Evolutionary conservation across 108 stramenopile genomes (phyloP).

Genomic region (Skeletonema potamos): DNA sequence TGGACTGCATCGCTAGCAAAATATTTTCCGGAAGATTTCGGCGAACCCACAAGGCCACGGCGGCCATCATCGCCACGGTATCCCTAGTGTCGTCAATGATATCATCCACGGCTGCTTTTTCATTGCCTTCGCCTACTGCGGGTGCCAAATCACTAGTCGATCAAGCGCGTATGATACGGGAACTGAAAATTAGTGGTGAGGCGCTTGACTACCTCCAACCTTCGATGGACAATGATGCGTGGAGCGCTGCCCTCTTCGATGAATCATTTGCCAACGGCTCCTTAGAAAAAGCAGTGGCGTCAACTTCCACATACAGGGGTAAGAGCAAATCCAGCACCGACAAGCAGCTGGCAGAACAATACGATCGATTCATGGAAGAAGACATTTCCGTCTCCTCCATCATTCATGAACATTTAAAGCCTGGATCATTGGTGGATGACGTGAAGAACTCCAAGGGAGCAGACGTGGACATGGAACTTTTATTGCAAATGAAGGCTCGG

Average conservation of each 20-base stretch:
- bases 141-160: neutral
- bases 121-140: neutral
- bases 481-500: conserved; percentile 21
- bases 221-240: conserved; percentile 27
- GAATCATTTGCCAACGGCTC: conserved; percentile 10
- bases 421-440: conserved; percentile 19
- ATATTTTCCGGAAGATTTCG: neutral
- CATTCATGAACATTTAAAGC: conserved; percentile 9
- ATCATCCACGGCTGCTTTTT: neutral
- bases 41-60: neutral
- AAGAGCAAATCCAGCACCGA: neutral
- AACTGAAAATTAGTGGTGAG: neutral
- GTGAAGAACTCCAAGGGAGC: conserved; percentile 17
- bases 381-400: conserved; percentile 15
- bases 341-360: conserved; percentile 15
- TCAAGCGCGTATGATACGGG: neutral
- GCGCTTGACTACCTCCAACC: conserved; percentile 10
- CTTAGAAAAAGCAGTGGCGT: neutral
- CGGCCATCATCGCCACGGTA: neutral
- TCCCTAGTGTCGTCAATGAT: neutral
- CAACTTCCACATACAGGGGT: neutral
- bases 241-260: conserved; percentile 31
- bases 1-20: neutral
- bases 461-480: conserved; percentile 9
- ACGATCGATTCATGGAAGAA: conserved; percentile 38